Percentiles rank a stretch among this genome's conserved stretches.
These are phyloP conservation scores for Pichia occidentalis DNA, from an alignment of 805 yeast genomes.

Conservation along the genomic window DNA sequence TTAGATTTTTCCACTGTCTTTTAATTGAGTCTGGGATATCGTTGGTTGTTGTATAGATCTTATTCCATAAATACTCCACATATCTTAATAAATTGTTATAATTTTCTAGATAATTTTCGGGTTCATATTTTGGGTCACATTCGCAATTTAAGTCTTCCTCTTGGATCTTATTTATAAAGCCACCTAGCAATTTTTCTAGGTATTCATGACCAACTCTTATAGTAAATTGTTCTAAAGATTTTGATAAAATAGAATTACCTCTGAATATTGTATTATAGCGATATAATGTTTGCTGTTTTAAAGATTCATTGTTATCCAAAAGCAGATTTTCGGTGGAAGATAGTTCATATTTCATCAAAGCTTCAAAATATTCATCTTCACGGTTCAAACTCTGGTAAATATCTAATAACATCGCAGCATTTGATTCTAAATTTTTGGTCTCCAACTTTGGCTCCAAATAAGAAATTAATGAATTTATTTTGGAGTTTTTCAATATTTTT, in stretches of 20 bases:
- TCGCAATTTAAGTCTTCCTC: slow-evolving; percentile 57
- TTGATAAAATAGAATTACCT: slow-evolving; percentile 78
- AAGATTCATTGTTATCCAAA: background rate
- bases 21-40: slow-evolving; percentile 69
- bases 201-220: slow-evolving; percentile 75
- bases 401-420: slow-evolving; percentile 57
- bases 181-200: slow-evolving; percentile 64
- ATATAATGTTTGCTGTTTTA: background rate
- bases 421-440: slow-evolving; percentile 40
- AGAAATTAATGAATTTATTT: slow-evolving; percentile 46
- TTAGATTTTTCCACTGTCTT: slow-evolving; percentile 51
- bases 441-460: slow-evolving; percentile 34
- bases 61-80: slow-evolving; percentile 57
- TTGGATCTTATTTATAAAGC: slow-evolving; percentile 49
- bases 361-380: slow-evolving; percentile 68
- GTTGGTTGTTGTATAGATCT: slow-evolving; percentile 58
- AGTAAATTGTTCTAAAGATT: slow-evolving; percentile 71
- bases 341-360: slow-evolving; percentile 63
- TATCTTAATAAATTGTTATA: slow-evolving; percentile 33
- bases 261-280: slow-evolving; percentile 57
- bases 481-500: slow-evolving; percentile 47
- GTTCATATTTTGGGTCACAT: slow-evolving; percentile 61
- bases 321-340: slow-evolving; percentile 37
- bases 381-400: slow-evolving; percentile 64
- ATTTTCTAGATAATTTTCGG: slow-evolving; percentile 31